Evolutionary conservation across 2,329 filamentous ascomycete genomes (phyloP).

Genomic region (Beauveria sp.): DNA sequence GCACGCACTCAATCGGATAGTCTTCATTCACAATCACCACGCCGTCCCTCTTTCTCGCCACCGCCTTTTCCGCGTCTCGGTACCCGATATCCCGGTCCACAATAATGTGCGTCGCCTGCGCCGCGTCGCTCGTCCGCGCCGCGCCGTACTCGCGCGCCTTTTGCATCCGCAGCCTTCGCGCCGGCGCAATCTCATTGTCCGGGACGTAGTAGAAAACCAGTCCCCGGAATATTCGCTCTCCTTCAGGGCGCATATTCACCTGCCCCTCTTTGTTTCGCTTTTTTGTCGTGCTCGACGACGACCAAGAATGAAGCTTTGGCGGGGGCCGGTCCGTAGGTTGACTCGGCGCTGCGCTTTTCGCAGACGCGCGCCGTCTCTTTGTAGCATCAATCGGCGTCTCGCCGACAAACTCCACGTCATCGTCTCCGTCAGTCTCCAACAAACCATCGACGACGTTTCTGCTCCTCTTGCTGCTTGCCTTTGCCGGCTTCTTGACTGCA

Average conservation of each 20-base stretch:
- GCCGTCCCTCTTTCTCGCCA: conserved; percentile 16
- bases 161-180: conserved; percentile 62
- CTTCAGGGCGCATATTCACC: conserved; percentile 41
- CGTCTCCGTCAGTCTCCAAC: background rate
- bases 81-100: conserved; percentile 64
- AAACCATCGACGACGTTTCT: background rate
- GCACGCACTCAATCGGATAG: conserved; percentile 63
- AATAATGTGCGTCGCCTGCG: conserved; percentile 66
- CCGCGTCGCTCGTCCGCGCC: conserved; percentile 54
- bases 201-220: conserved; percentile 73
- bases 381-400: conserved; percentile 3
- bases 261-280: conserved; percentile 40
- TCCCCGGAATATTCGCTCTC: conserved; percentile 50
- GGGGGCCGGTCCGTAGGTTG: background rate
- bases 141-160: conserved; percentile 72
- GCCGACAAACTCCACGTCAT: background rate
- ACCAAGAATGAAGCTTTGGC: background rate
- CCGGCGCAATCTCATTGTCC: conserved; percentile 63
- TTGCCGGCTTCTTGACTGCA: background rate
- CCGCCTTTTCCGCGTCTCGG: conserved; percentile 50
- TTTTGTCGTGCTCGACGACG: conserved; percentile 15
- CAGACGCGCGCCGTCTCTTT: background rate
- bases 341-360: conserved; percentile 2
- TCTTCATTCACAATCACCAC: conserved; percentile 56
- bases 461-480: background rate